Conservation (phyloP, 345 rosid genomes). For the Aethionema arabicum region DNA sequence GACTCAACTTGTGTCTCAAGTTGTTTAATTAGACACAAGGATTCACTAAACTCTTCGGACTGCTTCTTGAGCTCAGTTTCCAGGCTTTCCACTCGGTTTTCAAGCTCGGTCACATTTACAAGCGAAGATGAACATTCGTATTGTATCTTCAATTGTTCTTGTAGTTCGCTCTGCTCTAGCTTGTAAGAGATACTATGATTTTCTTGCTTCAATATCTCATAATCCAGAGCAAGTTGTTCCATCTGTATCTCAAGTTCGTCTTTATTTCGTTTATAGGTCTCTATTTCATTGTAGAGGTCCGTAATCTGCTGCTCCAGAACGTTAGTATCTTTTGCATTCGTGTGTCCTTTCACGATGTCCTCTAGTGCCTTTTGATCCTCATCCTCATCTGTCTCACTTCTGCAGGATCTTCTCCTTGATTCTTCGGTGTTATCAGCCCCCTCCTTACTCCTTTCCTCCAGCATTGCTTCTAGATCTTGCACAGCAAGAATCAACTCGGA, state of each 20-base stretch:
- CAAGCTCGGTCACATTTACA: conserved; percentile 51
- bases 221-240: conserved; percentile 96
- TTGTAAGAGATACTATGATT: conserved; percentile 67
- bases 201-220: conserved; percentile 92
- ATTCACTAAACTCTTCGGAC: conserved; percentile 46
- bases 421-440: conserved; percentile 38
- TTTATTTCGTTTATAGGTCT: conserved; percentile 73
- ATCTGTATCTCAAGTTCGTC: conserved; percentile 87
- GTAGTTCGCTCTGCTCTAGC: conserved; percentile 82
- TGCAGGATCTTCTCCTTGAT: conserved; percentile 26
- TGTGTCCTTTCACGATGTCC: conserved; percentile 70
- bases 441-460: conserved; percentile 57
- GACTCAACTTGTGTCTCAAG: conserved; percentile 49
- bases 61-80: conserved; percentile 51
- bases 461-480: conserved; percentile 75
- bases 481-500: conserved; percentile 86
- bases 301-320: conserved; percentile 64
- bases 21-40: conserved; percentile 48
- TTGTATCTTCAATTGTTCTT: conserved; percentile 75
- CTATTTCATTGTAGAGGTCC: conserved; percentile 69
- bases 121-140: conserved; percentile 60
- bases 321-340: conserved; percentile 50
- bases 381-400: conserved; percentile 62
- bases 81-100: conserved; percentile 47
- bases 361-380: conserved; percentile 87